Conservation (phyloP, 306 rosid genomes). For the Pterocarpus macrocarpus region DNA sequence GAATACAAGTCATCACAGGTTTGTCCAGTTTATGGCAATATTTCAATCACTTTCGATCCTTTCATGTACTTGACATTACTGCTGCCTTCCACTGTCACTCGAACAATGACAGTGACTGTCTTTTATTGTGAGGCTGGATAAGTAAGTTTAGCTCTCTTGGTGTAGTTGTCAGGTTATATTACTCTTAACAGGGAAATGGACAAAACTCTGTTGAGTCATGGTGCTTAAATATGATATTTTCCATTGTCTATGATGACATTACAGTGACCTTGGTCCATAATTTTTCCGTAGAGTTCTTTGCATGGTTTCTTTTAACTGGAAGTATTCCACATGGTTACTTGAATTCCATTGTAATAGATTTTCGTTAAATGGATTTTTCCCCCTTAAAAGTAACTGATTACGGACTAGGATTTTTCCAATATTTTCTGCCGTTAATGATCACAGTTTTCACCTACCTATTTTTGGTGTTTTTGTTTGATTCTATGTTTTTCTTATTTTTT, state of each 20-base stretch:
- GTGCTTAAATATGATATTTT: conserved; percentile 11
- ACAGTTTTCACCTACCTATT: conserved; percentile 3
- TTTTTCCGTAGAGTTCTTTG: background rate
- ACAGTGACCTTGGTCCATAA: conserved; percentile 10
- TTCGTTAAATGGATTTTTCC: conserved; percentile 18
- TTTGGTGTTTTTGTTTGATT: too few species aligned
- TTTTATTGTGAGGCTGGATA: conserved; percentile 81
- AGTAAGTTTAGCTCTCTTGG: conserved; percentile 64
- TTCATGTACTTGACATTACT: conserved; percentile 98
- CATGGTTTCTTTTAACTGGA: conserved; percentile 34
- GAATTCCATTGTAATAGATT: conserved; percentile 19
- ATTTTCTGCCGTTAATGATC: background rate
- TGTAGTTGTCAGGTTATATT: conserved; percentile 26
- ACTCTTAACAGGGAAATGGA: background rate
- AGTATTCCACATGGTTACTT: conserved; percentile 28
- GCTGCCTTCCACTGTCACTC: conserved; percentile 87
- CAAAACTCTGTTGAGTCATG: conserved; percentile 20
- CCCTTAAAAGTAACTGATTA: conserved; percentile 26
- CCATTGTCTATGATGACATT: conserved; percentile 9
- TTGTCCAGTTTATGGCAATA: conserved; percentile 88
- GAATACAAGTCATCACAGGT: conserved; percentile 97
- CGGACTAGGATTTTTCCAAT: conserved; percentile 6
- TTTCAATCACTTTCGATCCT: conserved; percentile 97
- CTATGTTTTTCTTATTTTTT: too few species aligned
- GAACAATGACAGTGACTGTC: conserved; percentile 83